Base-by-base conservation (phyloP, 352 stramenopile genomes). In the Blastocystis sp. region DNA sequence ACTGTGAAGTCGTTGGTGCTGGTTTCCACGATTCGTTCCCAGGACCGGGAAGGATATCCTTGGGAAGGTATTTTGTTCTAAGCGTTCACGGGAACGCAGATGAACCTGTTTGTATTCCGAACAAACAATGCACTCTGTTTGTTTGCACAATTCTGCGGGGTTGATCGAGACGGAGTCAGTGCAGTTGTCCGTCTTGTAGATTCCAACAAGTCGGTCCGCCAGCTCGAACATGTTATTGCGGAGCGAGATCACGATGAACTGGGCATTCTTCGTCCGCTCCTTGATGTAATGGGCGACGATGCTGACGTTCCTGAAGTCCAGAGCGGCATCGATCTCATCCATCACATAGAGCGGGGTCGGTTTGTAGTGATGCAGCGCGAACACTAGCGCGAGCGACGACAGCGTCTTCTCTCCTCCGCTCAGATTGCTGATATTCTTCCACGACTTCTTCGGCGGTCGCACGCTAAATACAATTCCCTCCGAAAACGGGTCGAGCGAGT, bases 211-310 rank as follows among this genome's bases (percentile, higher is more conserved):
- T 24, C 95, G 92, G 90, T 99, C 95, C 0, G 96, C 96, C 27
- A 98, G 92, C 89, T 99, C 96, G 87, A 99, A 99, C 96, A 99
- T 99, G 89, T 99, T 98, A 90, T 99, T 99, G 14, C 95, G 92
- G 49, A 98, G 91, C 24, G 94, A 98, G 86, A 99, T 99, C 88
- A 99, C 98, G 88, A 99, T 95, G 87, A 99, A 99, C 88, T 99
- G 96, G 11, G 96, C 95, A 87, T 98, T 97, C 81, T 97, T 96
- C 27, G 95, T 99, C 38, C 96, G 92, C 88, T 99, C 94, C 90
- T 99, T 98, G 92, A 99, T 99, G 89, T 99, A 99, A 89, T 99
- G 97, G 57, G 93, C 96, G 27, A 99, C 95, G 87, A 99, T 99
- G 32, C 94, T 98, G 34, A 99, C 96, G 89, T 99, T 99, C 90